Evolutionary conservation across 495 filamentous ascomycete genomes (phyloP).

Genomic region (Chaetomium tenue): DNA sequence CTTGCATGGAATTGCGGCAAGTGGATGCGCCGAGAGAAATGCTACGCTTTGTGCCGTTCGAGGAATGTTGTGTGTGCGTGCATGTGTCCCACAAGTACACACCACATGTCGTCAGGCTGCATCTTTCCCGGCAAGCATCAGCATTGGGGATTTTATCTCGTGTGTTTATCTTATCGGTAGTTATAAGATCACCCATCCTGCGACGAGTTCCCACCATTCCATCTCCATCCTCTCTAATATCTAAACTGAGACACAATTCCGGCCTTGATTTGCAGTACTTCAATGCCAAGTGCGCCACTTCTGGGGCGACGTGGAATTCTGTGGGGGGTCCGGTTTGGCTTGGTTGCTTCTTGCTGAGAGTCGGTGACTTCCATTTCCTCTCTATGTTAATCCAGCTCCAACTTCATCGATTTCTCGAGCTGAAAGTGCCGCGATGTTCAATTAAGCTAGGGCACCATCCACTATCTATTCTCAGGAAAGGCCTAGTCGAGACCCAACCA

Average conservation of each 20-base stretch:
- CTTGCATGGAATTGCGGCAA: neutral
- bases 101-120: slow-evolving; percentile 19
- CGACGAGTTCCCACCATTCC: neutral
- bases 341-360: neutral
- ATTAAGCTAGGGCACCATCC: neutral
- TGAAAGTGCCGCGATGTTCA: neutral
- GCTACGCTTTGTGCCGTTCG: neutral
- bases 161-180: neutral
- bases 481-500: neutral
- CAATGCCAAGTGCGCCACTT: slow-evolving; percentile 13
- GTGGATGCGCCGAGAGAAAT: neutral
- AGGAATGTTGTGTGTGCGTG: neutral
- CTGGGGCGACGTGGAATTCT: neutral
- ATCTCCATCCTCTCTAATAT: no score
- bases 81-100: neutral
- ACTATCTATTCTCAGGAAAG: neutral
- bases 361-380: neutral
- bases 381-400: neutral
- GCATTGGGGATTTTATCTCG: neutral
- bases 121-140: neutral
- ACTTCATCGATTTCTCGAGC: neutral
- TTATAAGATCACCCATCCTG: neutral
- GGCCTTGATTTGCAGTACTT: neutral
- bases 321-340: slow-evolving; percentile 3
- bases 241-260: neutral